phyloP scores from a whole-genome alignment of 768 basidiomycete species.

The Russula earlei region DNA sequence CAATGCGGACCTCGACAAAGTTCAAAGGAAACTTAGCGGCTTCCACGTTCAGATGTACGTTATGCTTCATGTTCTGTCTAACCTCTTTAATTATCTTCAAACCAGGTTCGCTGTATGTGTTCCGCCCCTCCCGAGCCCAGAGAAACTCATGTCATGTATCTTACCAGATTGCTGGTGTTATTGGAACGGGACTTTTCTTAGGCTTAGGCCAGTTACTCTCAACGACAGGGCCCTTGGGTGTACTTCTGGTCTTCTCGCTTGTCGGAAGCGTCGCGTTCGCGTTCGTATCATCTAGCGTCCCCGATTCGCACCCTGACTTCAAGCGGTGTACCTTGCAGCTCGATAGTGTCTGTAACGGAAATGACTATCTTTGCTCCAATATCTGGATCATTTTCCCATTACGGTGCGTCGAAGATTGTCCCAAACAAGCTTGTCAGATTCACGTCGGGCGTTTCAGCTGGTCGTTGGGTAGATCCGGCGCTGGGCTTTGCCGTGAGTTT shows the following conservation, averaged over 20 bases:
- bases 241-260: conserved; percentile 25
- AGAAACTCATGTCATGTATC: background rate
- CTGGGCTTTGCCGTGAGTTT: conserved; percentile 25
- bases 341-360: conserved; percentile 26
- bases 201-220: conserved; percentile 27
- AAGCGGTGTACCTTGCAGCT: conserved; percentile 15
- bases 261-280: conserved; percentile 25
- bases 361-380: conserved; percentile 26
- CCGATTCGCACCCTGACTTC: background rate
- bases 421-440: background rate
- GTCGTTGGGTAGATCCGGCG: conserved; percentile 28
- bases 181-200: conserved; percentile 27
- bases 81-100: background rate
- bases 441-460: conserved; percentile 18
- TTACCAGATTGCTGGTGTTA: conserved; percentile 23
- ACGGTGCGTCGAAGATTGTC: conserved; percentile 17
- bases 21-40: conserved; percentile 12
- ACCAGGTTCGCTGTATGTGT: conserved; percentile 15
- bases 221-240: conserved; percentile 24
- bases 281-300: conserved; percentile 15
- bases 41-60: conserved; percentile 18
- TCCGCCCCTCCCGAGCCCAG: background rate
- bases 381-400: conserved; percentile 25
- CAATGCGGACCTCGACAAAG: conserved; percentile 10
- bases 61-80: background rate